Conservation (phyloP, 2,329 filamentous ascomycete genomes). For the Aspergillus amoenus region DNA sequence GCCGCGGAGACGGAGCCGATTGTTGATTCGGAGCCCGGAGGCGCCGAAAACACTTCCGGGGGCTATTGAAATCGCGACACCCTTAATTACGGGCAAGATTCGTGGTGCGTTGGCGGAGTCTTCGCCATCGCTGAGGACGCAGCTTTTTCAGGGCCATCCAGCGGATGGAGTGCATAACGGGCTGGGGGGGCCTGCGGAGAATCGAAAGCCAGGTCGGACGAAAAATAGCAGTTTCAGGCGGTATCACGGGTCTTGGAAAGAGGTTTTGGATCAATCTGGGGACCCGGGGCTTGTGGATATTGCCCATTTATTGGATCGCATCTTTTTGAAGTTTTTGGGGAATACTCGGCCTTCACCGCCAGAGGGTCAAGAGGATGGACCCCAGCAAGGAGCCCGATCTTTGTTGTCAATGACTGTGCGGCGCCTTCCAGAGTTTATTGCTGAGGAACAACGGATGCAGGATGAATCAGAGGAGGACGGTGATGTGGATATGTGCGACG, state of each 20-base stretch:
- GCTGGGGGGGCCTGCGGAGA: neutral
- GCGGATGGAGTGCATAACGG: slow-evolving; percentile 5
- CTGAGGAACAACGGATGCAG: slow-evolving; percentile 36
- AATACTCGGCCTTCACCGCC: slow-evolving; percentile 27
- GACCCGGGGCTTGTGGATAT: slow-evolving; percentile 36
- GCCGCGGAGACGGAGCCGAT: slow-evolving; percentile 25
- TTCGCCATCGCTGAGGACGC: slow-evolving; percentile 21
- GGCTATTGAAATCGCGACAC: slow-evolving; percentile 43
- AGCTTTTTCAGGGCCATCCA: slow-evolving; percentile 17
- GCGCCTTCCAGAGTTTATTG: slow-evolving; percentile 39
- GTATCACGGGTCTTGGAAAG: slow-evolving; percentile 36
- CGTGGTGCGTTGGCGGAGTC: slow-evolving; percentile 16
- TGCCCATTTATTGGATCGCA: slow-evolving; percentile 32
- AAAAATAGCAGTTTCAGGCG: slow-evolving; percentile 28
- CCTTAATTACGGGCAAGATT: slow-evolving; percentile 39
- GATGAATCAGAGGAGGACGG: slow-evolving; percentile 33
- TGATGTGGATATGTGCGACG: slow-evolving; percentile 41
- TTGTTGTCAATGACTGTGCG: slow-evolving; percentile 38
- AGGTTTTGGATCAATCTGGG: slow-evolving; percentile 31
- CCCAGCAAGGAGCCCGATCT: slow-evolving; percentile 31
- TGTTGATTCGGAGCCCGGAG: slow-evolving; percentile 39
- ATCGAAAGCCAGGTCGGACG: slow-evolving; percentile 21
- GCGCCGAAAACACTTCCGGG: slow-evolving; percentile 36
- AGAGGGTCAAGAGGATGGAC: neutral
- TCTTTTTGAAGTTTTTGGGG: slow-evolving; percentile 38